These are phyloP conservation scores for Entamoeba moshkovskii DNA, from an alignment of 208 protist genomes.

Conservation along the genomic window DNA sequence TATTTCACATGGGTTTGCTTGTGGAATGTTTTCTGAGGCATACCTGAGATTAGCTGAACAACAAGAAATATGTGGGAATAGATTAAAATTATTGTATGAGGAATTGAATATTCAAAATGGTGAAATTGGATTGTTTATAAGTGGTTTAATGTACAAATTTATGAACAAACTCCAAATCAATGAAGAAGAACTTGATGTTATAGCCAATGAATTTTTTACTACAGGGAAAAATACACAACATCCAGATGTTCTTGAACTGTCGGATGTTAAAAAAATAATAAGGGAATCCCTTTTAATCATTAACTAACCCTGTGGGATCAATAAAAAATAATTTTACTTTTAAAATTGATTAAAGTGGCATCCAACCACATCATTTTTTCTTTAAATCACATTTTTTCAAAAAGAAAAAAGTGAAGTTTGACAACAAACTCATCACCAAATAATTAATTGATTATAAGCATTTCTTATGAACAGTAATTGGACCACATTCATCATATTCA, in stretches of 20 bases:
- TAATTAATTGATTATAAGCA: no score
- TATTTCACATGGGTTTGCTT: neutral
- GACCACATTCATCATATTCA: constrained; percentile 24
- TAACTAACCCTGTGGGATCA: no score
- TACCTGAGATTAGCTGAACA: neutral
- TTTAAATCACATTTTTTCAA: no score
- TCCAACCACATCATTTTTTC: no score
- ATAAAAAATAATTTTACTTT: no score
- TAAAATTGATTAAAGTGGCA: no score
- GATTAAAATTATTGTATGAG: neutral
- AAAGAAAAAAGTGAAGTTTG: no score
- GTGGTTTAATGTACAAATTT: neutral
- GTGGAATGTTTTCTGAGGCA: neutral
- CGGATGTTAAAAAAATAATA: no score
- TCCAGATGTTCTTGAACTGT: neutral
- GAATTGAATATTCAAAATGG: neutral
- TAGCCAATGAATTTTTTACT: neutral
- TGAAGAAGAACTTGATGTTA: neutral
- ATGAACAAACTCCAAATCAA: neutral
- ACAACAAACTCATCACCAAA: no score
- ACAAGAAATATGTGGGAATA: neutral
- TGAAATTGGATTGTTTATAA: neutral
- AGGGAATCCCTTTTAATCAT: no score
- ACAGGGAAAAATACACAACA: neutral
- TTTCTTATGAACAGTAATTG: constrained; percentile 23